Conservation (phyloP, 371 early-diverging fungal species). For the Saksenaea vasiformis region DNA sequence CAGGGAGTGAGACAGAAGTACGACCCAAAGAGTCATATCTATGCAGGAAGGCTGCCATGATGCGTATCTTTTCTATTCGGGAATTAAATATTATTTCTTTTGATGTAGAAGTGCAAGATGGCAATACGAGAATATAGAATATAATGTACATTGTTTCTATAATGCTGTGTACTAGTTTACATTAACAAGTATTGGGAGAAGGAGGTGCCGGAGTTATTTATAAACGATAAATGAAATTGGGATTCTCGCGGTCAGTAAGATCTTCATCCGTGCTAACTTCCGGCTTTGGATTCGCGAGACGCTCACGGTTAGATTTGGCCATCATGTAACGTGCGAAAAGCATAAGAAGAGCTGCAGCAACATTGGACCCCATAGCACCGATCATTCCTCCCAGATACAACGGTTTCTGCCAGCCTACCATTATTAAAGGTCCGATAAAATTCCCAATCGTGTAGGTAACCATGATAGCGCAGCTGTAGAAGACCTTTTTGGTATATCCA, state of each 20-base stretch:
- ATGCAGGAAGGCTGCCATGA: too few species aligned
- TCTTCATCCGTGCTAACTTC: slow-evolving; percentile 6
- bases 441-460: slow-evolving; percentile 33
- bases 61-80: too few species aligned
- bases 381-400: slow-evolving; percentile 40
- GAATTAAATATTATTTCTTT: too few species aligned
- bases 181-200: too few species aligned
- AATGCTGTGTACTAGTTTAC: too few species aligned
- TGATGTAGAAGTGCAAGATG: too few species aligned
- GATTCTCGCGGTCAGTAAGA: slow-evolving; percentile 23
- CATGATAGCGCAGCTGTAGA: slow-evolving; percentile 22
- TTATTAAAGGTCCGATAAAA: slow-evolving; percentile 26
- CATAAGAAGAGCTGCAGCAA: slow-evolving; percentile 9
- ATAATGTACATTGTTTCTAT: too few species aligned
- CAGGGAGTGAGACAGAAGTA: too few species aligned
- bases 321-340: slow-evolving; percentile 19
- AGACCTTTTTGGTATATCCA: slow-evolving; percentile 38
- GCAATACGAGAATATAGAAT: too few species aligned
- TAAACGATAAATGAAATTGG: slow-evolving; percentile 24
- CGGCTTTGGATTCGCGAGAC: neutral
- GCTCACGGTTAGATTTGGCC: slow-evolving; percentile 15
- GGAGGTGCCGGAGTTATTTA: neutral
- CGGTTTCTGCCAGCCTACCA: slow-evolving; percentile 28
- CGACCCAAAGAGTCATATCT: too few species aligned
- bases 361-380: slow-evolving; percentile 24